Conservation (phyloP, 2,329 filamentous ascomycete species). For the Sporothrix curviconia region DNA sequence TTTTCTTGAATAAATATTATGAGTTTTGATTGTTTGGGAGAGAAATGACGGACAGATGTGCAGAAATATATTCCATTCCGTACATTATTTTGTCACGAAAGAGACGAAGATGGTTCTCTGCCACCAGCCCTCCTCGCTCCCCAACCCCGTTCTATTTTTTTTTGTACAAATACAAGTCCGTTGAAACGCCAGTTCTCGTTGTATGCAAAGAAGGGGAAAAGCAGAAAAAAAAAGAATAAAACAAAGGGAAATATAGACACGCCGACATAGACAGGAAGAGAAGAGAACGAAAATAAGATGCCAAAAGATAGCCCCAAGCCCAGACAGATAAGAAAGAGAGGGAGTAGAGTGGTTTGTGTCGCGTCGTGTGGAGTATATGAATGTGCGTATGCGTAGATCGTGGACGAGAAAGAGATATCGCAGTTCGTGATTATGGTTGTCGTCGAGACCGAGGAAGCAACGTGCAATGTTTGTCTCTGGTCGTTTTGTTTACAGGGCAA, state of each 20-base stretch:
- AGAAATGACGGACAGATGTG: too few relatives aligned
- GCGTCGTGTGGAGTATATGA: not conserved
- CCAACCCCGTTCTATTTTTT: not conserved
- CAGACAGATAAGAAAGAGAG: not conserved
- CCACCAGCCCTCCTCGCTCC: too few relatives aligned
- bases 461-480: not conserved
- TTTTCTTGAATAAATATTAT: not conserved
- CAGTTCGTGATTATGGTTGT: not conserved
- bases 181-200: conserved; percentile 12
- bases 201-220: conserved; percentile 5
- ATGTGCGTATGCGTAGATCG: not conserved
- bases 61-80: not conserved
- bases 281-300: not conserved
- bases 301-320: not conserved
- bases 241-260: not conserved
- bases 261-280: not conserved
- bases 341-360: conserved; percentile 13
- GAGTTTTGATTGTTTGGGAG: not conserved
- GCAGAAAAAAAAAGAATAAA: not conserved
- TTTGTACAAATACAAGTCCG: not conserved
- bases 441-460: not conserved
- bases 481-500: conserved; percentile 6
- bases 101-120: not conserved
- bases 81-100: not conserved
- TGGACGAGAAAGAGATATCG: not conserved